Base-by-base conservation (phyloP, 1,284 basidiomycete genomes). In the Leccinum griseonigrum region DNA sequence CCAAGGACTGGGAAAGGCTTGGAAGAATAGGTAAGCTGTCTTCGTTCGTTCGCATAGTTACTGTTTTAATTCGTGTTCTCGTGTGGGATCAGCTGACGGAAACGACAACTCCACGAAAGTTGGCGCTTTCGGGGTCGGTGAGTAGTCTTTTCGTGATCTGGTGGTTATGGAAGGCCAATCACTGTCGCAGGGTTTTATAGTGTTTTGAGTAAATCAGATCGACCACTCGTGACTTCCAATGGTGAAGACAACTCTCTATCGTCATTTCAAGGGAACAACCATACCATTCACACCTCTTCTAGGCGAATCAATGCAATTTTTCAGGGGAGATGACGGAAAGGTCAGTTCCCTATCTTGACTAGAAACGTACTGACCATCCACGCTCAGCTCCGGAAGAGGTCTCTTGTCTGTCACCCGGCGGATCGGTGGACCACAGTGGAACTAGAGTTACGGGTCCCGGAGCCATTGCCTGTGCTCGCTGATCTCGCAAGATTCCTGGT, bases 181-280 rank as follows among this genome's bases (percentile, higher is more conserved):
- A 28, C 2, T 48, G 10, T 7, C 3, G 2, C 46, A 89, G 88
- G 90, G 0, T 92, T 92, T 72, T 92, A 92, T 72, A 89, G 87
- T 63, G 75, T 92, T n/a, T 90, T 93, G 69, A 91, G 89, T 1
- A 84, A 91, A 4, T 92, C 91, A 29, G 94, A 98, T 64, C 88
- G 92, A 66, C 97, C 97, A 0, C 90, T 96, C 66, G 95, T 98
- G 11, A 90, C 85, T 16, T 95, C 93, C 5, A 93, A 92, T 70
- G 84, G 88, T 87, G 43, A 59, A 26, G 3, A 3, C 9, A 2
- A 7, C 26, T 48, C 16, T 46, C 38, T 36, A 5, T 48, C 22
- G 4, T 29, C 13, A 13, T 40, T 4, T 13, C 8, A 22, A n/a
- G 51, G 4, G 22, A 13, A 18, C 10, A 10, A 4, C 2, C 13